Conservation (phyloP, 2,329 filamentous ascomycete genomes). For the Xylaria sp. region DNA sequence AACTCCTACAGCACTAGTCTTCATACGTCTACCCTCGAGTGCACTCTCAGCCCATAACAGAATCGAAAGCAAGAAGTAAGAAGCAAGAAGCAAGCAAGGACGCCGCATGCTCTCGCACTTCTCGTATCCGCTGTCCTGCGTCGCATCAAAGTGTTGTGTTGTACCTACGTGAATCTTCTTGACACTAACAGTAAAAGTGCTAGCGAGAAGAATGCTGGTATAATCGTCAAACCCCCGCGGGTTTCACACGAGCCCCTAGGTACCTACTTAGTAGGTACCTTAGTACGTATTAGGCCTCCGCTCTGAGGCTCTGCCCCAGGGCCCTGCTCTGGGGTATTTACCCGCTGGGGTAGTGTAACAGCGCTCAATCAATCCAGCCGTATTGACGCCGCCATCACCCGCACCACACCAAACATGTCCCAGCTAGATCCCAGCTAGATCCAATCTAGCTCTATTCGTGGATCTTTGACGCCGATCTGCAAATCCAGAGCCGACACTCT, state of each 20-base stretch:
- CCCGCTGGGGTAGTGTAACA: constrained; percentile 11
- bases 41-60: not conserved
- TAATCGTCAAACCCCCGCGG: constrained; percentile 2
- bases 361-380: not conserved
- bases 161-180: not conserved
- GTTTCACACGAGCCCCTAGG: constrained; percentile 13
- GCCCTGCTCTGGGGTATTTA: too few relatives aligned
- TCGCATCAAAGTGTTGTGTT: too few relatives aligned
- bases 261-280: too few relatives aligned
- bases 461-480: constrained; percentile 9
- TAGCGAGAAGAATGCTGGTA: constrained; percentile 7
- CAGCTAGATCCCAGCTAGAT: too few relatives aligned
- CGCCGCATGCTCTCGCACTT: not conserved
- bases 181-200: too few relatives aligned
- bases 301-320: too few relatives aligned
- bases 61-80: not conserved
- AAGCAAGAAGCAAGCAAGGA: too few relatives aligned
- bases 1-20: too few relatives aligned
- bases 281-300: too few relatives aligned
- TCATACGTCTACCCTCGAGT: not conserved
- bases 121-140: not conserved
- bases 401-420: too few relatives aligned
- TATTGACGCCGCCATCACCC: not conserved
- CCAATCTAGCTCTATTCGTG: constrained; percentile 1
- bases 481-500: not conserved